Conservation (phyloP, 805 yeast species). For the Wilhelminamyces savonicus region DNA sequence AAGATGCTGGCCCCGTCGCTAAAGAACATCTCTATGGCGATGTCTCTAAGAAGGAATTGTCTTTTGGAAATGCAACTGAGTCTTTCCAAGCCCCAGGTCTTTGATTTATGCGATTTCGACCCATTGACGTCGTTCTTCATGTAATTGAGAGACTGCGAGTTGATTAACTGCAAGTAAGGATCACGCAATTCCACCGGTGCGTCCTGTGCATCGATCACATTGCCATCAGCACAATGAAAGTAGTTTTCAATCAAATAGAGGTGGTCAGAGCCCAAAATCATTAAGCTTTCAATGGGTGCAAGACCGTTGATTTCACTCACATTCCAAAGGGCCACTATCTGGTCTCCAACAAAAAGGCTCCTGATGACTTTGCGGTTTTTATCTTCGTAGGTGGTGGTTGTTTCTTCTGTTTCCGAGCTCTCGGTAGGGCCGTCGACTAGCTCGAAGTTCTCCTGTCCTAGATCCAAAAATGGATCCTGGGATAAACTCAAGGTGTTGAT, state of each 20-base stretch:
- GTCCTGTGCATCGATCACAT: conserved; percentile 59
- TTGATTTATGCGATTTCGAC: conserved; percentile 36
- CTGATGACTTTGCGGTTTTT: conserved; percentile 70
- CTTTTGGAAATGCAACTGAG: conserved; percentile 65
- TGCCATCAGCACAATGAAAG: conserved; percentile 45
- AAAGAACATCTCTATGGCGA: conserved; percentile 74
- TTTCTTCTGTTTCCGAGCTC: conserved; percentile 10
- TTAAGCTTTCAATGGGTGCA: conserved; percentile 68
- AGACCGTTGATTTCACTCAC: conserved; percentile 70
- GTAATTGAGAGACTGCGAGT: conserved; percentile 36
- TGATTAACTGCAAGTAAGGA: conserved; percentile 58
- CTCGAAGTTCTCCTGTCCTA: conserved; percentile 33
- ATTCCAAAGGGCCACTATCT: conserved; percentile 67
- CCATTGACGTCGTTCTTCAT: conserved; percentile 12
- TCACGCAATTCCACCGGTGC: conserved; percentile 61
- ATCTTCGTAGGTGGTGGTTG: conserved; percentile 41
- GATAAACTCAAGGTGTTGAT: conserved; percentile 22
- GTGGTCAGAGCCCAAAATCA: conserved; percentile 62
- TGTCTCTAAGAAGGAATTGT: conserved; percentile 71
- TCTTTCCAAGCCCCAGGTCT: conserved; percentile 55
- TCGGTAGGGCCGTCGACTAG: conserved; percentile 35
- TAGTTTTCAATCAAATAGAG: conserved; percentile 67
- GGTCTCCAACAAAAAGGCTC: conserved; percentile 63
- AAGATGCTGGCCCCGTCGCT: conserved; percentile 65
- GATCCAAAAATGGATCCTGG: conserved; percentile 6